Evolutionary conservation across 2,329 filamentous ascomycete genomes (phyloP).

Genomic region (Lecanicillium sp.): DNA sequence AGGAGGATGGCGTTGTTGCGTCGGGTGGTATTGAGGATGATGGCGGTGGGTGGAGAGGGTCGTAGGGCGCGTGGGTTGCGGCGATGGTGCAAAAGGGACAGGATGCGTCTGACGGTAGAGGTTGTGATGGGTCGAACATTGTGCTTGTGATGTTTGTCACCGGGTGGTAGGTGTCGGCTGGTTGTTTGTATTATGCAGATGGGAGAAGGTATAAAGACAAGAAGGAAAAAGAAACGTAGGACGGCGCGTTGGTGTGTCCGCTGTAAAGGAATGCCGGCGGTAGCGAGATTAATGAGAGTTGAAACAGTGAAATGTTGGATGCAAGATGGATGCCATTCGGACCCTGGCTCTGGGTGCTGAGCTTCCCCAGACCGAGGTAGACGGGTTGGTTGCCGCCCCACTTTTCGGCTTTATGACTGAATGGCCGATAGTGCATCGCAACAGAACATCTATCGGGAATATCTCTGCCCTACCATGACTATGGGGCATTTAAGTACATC

Average conservation of each 20-base stretch:
- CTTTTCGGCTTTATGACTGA: too few species aligned
- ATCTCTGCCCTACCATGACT: too few species aligned
- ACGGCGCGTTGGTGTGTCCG: not conserved
- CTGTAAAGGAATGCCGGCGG: too few species aligned
- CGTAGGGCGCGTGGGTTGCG: conserved; percentile 37
- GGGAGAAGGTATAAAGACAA: not conserved
- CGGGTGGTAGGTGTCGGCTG: not conserved
- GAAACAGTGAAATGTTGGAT: too few species aligned
- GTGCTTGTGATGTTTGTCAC: not conserved
- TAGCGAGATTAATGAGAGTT: too few species aligned
- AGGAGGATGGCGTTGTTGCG: conserved; percentile 34
- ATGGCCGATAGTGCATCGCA: too few species aligned
- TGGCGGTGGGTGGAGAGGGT: conserved; percentile 34
- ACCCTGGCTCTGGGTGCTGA: not conserved
- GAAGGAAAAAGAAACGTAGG: not conserved
- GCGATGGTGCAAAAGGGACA: conserved; percentile 60
- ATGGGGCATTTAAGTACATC: too few species aligned
- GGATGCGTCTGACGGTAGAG: conserved; percentile 21
- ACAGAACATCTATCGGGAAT: too few species aligned
- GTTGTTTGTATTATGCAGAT: not conserved
- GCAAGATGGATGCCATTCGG: too few species aligned
- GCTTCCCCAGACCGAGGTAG: conserved; percentile 6
- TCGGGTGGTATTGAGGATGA: conserved; percentile 20
- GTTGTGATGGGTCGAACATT: conserved; percentile 27
- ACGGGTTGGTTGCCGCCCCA: conserved; percentile 2